Conservation (phyloP, 2,329 filamentous ascomycete species). For the Exophiala dermatitidis region DNA sequence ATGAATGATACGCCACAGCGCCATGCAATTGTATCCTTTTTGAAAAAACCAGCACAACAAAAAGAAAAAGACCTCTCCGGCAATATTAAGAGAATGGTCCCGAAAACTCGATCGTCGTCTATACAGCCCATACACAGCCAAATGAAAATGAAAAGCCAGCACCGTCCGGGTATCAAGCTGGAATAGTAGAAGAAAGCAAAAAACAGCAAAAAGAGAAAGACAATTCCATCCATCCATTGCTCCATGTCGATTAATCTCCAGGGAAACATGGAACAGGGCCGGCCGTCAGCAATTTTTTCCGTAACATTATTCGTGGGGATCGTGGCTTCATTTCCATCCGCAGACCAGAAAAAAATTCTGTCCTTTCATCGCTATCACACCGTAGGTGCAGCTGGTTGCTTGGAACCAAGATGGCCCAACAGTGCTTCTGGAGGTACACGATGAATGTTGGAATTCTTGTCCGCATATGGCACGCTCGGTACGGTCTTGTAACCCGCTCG, state of each 20-base stretch:
- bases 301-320: constrained; percentile 16
- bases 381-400: constrained; percentile 14
- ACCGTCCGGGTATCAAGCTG: not conserved
- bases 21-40: constrained; percentile 2
- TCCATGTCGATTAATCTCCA: not conserved
- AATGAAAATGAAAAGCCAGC: not conserved
- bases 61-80: not conserved
- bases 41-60: not conserved
- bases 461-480: constrained; percentile 39
- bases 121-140: not conserved
- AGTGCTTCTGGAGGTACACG: constrained; percentile 43
- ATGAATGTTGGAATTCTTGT: constrained; percentile 41
- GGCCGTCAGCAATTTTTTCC: not conserved
- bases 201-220: not conserved
- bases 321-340: constrained; percentile 17
- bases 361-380: constrained; percentile 8
- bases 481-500: constrained; percentile 42
- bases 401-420: constrained; percentile 28
- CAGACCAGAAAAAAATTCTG: not conserved
- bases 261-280: not conserved
- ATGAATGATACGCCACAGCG: constrained; percentile 1
- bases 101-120: not conserved
- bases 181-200: not conserved
- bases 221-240: not conserved
- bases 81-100: not conserved